Base-by-base conservation (phyloP, 192 early-diverging fungal species). In the Podila epicladia region DNA sequence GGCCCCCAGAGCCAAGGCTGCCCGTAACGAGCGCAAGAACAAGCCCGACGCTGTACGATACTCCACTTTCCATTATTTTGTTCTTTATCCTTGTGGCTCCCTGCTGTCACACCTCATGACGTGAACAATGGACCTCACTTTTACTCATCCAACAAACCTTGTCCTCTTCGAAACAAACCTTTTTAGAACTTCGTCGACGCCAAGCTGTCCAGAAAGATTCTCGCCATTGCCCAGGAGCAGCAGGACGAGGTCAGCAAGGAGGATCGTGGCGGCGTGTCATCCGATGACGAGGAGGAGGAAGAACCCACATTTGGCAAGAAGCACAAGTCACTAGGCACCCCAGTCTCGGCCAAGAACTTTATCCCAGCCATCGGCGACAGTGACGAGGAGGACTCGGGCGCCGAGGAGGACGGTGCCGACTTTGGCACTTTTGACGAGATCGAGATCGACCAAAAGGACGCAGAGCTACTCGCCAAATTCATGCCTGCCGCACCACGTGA, bases 141-240 rank as follows among this genome's bases (percentile, higher is more conserved):
- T n/a, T 57, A 59, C 32, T 50, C 35, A 33, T 22, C 26, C 26
- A 32, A 70, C 37, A 50, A 55, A 55, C 19, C 53, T 24, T 0
- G 3, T 50, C 48, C 7, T 13, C 22, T 60, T 35, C 48, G 13
- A 71, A 24, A 19, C 53, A 55, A 55, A 51, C 9, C 17, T 35
- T 35, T 35, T 37, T 77, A 91, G 90, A 85, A 85, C 83, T 92
- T 85, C 64, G 87, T 98, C n/a, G 97, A 98, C 74, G 88, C 92
- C 60, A 97, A 95, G 75, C 92, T 95, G 37, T 97, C 97, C 13
- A 89, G 89, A 82, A 94, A 94, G 69, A 95, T 98, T 86, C 77
- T 99, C 67, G 78, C 90, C 76, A 91, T 99, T 69, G 95, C 94
- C 37, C 87, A 89, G 75, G 89, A 94, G 75, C 97, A 99, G 86